phyloP scores from a whole-genome alignment of 768 basidiomycete genomes.

The Candolleomyces eurysporus region DNA sequence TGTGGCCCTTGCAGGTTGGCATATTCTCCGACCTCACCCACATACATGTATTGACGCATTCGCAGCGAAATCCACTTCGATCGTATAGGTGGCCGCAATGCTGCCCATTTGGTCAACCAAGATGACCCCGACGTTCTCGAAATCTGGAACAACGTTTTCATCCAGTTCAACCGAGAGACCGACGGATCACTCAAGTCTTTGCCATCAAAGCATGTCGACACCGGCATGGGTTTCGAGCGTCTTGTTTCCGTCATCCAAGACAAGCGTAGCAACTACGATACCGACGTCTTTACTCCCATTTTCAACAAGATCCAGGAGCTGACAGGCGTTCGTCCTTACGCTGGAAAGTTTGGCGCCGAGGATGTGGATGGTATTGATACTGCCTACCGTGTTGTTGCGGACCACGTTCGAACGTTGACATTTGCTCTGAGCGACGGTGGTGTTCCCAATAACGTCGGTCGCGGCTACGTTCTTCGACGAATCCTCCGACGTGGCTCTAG shows the following conservation, averaged over 20 bases:
- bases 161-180: slow-evolving; percentile 95
- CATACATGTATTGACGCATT: neutral
- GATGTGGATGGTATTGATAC: slow-evolving; percentile 95
- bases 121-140: slow-evolving; percentile 97
- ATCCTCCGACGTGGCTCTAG: slow-evolving; percentile 93
- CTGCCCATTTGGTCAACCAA: slow-evolving; percentile 87
- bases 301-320: slow-evolving; percentile 85
- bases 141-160: slow-evolving; percentile 99
- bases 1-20: slow-evolving; percentile 48
- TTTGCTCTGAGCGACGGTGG: slow-evolving; percentile 97
- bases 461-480: slow-evolving; percentile 95
- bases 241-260: slow-evolving; percentile 93
- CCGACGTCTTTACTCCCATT: slow-evolving; percentile 90
- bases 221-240: slow-evolving; percentile 99
- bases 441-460: slow-evolving; percentile 92
- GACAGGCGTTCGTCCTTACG: slow-evolving; percentile 83
- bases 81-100: slow-evolving; percentile 96
- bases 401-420: slow-evolving; percentile 93
- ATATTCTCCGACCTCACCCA: neutral
- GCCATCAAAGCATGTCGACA: slow-evolving; percentile 95
- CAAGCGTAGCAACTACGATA: slow-evolving; percentile 95
- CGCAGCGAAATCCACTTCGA: slow-evolving; percentile 93
- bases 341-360: slow-evolving; percentile 92
- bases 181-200: slow-evolving; percentile 78
- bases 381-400: slow-evolving; percentile 95